phyloP scores from a whole-genome alignment of 2,329 filamentous ascomycete genomes.

The Elsinoe australis region DNA sequence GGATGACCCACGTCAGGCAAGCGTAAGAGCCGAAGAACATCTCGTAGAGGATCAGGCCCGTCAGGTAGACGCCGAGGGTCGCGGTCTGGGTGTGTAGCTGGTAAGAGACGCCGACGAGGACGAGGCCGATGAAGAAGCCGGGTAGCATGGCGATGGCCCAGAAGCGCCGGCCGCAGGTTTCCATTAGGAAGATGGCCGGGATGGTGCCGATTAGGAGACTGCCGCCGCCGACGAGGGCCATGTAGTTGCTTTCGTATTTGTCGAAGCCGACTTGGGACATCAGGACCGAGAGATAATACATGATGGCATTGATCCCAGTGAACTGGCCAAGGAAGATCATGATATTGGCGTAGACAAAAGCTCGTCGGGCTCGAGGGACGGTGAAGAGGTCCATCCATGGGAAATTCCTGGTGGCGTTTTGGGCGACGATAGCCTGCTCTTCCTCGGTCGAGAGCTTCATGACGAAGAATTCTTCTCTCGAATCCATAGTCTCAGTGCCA shows the following conservation, averaged over 20 bases:
- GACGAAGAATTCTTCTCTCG: constrained; percentile 62
- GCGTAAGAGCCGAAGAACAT: constrained; percentile 52
- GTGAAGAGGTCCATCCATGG: constrained; percentile 70
- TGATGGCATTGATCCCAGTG: constrained; percentile 61
- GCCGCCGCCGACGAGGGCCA: constrained; percentile 66
- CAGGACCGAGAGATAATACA: constrained; percentile 64
- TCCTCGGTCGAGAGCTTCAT: constrained; percentile 59
- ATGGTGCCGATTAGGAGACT: constrained; percentile 49
- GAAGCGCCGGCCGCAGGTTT: constrained; percentile 63
- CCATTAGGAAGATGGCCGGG: constrained; percentile 53
- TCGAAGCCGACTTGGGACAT: constrained; percentile 63
- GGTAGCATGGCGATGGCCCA: constrained; percentile 67
- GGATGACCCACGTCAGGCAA: constrained; percentile 31
- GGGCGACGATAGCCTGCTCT: constrained; percentile 43
- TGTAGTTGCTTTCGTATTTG: constrained; percentile 57
- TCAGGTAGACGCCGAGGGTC: constrained; percentile 55
- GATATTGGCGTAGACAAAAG: constrained; percentile 59
- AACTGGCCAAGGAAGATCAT: constrained; percentile 65
- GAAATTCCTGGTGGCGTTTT: constrained; percentile 50
- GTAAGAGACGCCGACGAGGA: constrained; percentile 59
- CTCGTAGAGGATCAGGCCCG: constrained; percentile 62
- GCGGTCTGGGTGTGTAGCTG: constrained; percentile 43
- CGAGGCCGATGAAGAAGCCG: constrained; percentile 61
- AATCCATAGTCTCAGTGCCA: constrained; percentile 49
- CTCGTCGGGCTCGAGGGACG: constrained; percentile 57